Percentiles rank a stretch among this genome's conserved stretches.
These are phyloP conservation scores for Saturnispora serradocipensis DNA, from an alignment of 805 yeast genomes.

Conservation along the genomic window DNA sequence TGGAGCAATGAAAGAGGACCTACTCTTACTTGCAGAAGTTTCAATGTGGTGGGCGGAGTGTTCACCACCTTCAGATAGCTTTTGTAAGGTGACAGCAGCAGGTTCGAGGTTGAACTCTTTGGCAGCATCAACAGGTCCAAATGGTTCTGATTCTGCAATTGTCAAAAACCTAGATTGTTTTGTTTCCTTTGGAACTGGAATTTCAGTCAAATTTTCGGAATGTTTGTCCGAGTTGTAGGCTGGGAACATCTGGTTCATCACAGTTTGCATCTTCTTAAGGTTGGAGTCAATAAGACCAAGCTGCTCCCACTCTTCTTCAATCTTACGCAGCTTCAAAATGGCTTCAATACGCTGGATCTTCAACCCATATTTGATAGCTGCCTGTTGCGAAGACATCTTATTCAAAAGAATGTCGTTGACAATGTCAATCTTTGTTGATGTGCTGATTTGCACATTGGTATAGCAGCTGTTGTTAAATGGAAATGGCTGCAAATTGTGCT, in stretches of 20 bases:
- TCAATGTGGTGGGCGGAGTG: slow-evolving; percentile 32
- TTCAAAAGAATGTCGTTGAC: slow-evolving; percentile 40
- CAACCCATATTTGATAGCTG: slow-evolving; percentile 70
- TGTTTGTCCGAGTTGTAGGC: slow-evolving; percentile 39
- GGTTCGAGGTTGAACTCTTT: slow-evolving; percentile 73
- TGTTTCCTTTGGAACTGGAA: slow-evolving; percentile 82
- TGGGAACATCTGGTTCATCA: slow-evolving; percentile 79
- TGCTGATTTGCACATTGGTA: slow-evolving; percentile 55
- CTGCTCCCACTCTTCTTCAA: slow-evolving; percentile 55
- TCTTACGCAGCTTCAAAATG: slow-evolving; percentile 53
- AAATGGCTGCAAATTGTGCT: slow-evolving; percentile 58
- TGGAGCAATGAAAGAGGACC: slow-evolving; percentile 43
- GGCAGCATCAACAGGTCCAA: slow-evolving; percentile 95
- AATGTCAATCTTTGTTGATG: slow-evolving; percentile 51
- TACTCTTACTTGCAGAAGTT: slow-evolving; percentile 18
- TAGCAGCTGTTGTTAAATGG: slow-evolving; percentile 63
- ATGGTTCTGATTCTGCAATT: slow-evolving; percentile 89
- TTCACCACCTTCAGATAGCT: slow-evolving; percentile 52
- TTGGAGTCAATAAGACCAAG: slow-evolving; percentile 48
- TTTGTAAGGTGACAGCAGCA: slow-evolving; percentile 70
- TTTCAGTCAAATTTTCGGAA: slow-evolving; percentile 82
- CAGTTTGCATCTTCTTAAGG: slow-evolving; percentile 45
- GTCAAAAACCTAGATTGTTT: slow-evolving; percentile 75
- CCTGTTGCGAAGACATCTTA: slow-evolving; percentile 54
- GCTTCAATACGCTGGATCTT: slow-evolving; percentile 87